These are phyloP conservation scores for Bruguiera sexangula DNA, from an alignment of 345 rosid genomes.

Conservation along the genomic window DNA sequence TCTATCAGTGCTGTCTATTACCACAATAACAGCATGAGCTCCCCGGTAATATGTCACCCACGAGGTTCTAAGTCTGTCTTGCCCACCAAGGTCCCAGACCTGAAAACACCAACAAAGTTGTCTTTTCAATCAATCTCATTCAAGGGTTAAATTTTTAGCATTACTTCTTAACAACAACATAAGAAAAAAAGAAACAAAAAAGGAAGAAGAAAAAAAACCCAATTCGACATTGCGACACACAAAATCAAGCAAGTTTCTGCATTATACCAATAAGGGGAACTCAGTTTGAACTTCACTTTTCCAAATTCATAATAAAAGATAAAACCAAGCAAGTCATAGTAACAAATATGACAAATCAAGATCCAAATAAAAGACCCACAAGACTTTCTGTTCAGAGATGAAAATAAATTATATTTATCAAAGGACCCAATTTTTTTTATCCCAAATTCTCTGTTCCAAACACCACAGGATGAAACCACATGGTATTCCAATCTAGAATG, in stretches of 20 bases:
- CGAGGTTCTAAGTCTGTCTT: constrained; percentile 85
- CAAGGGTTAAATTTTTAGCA: background rate
- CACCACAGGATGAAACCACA: background rate
- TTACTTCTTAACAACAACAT: background rate
- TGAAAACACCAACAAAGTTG: constrained; percentile 16
- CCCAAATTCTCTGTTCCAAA: background rate
- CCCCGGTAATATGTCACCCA: constrained; percentile 97
- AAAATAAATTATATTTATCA: background rate
- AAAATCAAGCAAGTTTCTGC: background rate
- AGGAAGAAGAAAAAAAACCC: background rate
- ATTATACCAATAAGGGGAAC: background rate
- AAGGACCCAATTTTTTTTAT: background rate
- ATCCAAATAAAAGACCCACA: background rate
- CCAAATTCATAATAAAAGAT: background rate
- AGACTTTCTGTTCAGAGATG: background rate
- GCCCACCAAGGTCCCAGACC: constrained; percentile 99
- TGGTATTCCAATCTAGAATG: background rate
- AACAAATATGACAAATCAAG: too few relatives aligned
- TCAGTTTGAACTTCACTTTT: background rate
- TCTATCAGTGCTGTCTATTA: constrained; percentile 94
- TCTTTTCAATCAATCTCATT: too few relatives aligned
- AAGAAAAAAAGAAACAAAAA: too few relatives aligned
- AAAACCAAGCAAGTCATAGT: background rate
- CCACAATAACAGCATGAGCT: constrained; percentile 80
- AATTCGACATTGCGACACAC: background rate